Percentiles rank a stretch among this genome's conserved stretches.
These are phyloP conservation scores for Clavariopsis aquatica DNA, from an alignment of 495 filamentous ascomycete species.

Conservation along the genomic window DNA sequence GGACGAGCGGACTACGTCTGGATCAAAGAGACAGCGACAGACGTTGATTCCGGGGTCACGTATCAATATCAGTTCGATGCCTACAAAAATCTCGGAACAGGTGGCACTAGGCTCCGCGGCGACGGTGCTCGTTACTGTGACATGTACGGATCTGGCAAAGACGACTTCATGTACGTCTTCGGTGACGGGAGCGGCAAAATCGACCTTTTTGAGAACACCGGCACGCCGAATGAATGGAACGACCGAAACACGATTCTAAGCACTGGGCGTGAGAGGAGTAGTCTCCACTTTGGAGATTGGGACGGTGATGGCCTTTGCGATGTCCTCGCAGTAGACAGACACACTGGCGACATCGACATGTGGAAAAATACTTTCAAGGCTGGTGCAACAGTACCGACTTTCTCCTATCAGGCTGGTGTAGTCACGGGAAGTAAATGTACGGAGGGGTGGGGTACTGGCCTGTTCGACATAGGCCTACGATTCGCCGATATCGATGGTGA, in stretches of 20 bases:
- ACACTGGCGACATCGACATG: slow-evolving; percentile 26
- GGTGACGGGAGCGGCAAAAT: slow-evolving; percentile 22
- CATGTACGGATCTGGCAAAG: slow-evolving; percentile 25
- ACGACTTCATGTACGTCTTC: slow-evolving; percentile 50
- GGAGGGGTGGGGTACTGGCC: slow-evolving; percentile 34
- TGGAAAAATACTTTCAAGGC: slow-evolving; percentile 36
- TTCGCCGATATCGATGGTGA: slow-evolving; percentile 37
- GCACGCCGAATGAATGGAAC: neutral
- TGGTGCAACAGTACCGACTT: neutral
- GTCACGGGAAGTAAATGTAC: slow-evolving; percentile 27
- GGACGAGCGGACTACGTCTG: slow-evolving; percentile 12
- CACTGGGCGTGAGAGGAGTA: slow-evolving; percentile 32
- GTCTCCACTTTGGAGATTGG: slow-evolving; percentile 40
- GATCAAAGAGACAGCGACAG: neutral
- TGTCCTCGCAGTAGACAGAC: slow-evolving; percentile 35
- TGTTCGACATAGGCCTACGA: slow-evolving; percentile 36
- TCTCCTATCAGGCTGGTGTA: neutral
- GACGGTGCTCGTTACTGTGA: slow-evolving; percentile 19
- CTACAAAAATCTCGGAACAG: neutral
- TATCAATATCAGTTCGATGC: neutral
- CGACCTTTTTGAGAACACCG: slow-evolving; percentile 1
- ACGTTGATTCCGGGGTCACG: neutral
- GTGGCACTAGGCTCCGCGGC: slow-evolving; percentile 6
- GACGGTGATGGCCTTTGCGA: slow-evolving; percentile 43
- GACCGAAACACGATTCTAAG: slow-evolving; percentile 13